Base-by-base conservation (phyloP, 202 grass and related monocot species). In the Carex arenaria region DNA sequence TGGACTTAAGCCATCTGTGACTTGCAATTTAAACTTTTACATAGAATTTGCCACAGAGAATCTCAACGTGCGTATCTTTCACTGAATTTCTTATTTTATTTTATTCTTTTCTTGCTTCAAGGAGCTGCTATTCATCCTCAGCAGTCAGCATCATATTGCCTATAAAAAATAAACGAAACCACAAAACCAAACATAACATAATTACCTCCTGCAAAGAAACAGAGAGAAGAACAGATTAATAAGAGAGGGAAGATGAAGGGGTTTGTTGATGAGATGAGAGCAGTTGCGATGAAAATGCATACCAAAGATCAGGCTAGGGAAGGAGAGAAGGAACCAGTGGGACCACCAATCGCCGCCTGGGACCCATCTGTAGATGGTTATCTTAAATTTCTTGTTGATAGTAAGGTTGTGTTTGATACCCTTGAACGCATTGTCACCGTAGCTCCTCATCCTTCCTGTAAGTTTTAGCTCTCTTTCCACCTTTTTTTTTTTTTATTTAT, bases 261-360 rank as follows among this genome's bases (percentile, higher is more conserved):
- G 60, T 97, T 97, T 68, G 82, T 93, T 18, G 92, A 94, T 72
- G 94, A 97, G 89, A 94, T 97, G 92, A 72, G 94, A 78, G 82
- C 90, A 11, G 89, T 88, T 19, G 90, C 94, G 10, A 97, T 97
- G 92, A 85, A 87, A n/a, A 90, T 97, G 81, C 94, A 97, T 85
- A 91, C 87, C 72, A 94, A 84, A 89, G 92, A 97, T 62, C 94
- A 92, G 89, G 59, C 94, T 19, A 70, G 43, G 74, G 90, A 94
- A 45, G 94, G 94, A 34, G 79, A 88, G 87, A 92, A 97, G 85
- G 84, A 92, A 85, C 43, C 94, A 28, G 59, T 92, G 75, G 90
- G 82, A 30, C 94, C 94, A 4, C 88, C 92, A 1, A 70, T 97
- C 61, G 64, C 65, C 68, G 45, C 64, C 70, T 94, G 94, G 94